A percentile compares a stretch with the other conserved stretches of the same genome.
phyloP scores from a whole-genome alignment of 768 basidiomycete species.

The Hygrophorus russula region DNA sequence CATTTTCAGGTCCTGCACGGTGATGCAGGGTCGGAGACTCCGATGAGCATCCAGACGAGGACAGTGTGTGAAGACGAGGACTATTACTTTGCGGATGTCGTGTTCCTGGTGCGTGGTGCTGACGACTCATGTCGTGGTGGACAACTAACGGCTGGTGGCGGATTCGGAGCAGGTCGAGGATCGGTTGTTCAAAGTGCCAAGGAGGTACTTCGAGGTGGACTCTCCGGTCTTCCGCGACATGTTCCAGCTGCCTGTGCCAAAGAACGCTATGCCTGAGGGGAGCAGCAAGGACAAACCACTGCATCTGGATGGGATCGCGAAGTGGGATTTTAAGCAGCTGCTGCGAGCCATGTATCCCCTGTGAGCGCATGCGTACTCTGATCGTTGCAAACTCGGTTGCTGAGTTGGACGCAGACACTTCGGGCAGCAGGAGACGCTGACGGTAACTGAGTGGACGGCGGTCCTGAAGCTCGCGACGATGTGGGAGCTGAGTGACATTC shows the following conservation, averaged over 20 bases:
- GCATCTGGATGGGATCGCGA: conserved; percentile 5
- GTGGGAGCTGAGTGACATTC: conserved; percentile 21
- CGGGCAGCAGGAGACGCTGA: conserved; percentile 4
- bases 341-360: conserved; percentile 6
- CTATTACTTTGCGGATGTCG: conserved; percentile 1
- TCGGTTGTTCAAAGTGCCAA: conserved; percentile 6
- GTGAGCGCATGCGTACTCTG: not conserved
- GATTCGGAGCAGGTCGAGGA: conserved; percentile 9
- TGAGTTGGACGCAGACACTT: not conserved
- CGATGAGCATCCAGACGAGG: too few relatives aligned
- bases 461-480: conserved; percentile 24
- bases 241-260: conserved; percentile 5
- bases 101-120: not conserved
- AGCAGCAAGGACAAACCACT: conserved; percentile 6
- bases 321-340: conserved; percentile 5
- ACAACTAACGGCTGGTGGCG: not conserved
- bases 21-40: too few relatives aligned
- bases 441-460: conserved; percentile 20
- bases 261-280: conserved; percentile 2
- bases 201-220: conserved; percentile 5
- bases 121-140: not conserved
- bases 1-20: too few relatives aligned
- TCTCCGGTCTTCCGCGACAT: conserved; percentile 5
- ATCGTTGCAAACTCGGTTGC: not conserved
- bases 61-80: not conserved